A percentile compares a stretch with the other conserved stretches of the same genome.
Evolutionary conservation across 2,329 filamentous ascomycete genomes (phyloP).

Genomic region (Apiospora saccharicola): DNA sequence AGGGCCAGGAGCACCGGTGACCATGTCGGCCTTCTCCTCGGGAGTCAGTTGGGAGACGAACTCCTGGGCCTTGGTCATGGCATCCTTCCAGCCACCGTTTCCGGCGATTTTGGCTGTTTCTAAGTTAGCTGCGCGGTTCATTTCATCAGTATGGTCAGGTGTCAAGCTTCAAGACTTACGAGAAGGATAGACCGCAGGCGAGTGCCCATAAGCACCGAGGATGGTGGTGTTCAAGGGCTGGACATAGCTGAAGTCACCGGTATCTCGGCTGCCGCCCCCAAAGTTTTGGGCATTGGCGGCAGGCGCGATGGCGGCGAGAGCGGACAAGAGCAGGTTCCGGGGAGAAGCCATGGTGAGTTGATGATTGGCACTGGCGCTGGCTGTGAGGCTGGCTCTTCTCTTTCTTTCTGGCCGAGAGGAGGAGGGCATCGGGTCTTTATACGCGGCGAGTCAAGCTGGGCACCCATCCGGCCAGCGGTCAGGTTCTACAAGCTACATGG

Average conservation of each 20-base stretch:
- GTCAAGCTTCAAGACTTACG: constrained; percentile 40
- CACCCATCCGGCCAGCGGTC: not conserved
- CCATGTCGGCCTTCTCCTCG: constrained; percentile 32
- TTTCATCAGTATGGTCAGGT: not conserved
- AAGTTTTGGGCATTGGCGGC: constrained; percentile 26
- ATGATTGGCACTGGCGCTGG: constrained; percentile 23
- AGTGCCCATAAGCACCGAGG: constrained; percentile 49
- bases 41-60: constrained; percentile 32
- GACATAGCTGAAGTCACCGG: constrained; percentile 47
- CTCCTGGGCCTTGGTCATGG: constrained; percentile 46
- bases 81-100: constrained; percentile 44
- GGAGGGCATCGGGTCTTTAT: not conserved
- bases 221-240: constrained; percentile 52
- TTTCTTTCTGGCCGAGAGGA: not conserved
- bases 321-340: constrained; percentile 27
- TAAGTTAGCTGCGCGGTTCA: not conserved
- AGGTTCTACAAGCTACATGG: not conserved
- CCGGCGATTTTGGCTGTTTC: constrained; percentile 46
- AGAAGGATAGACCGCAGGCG: constrained; percentile 45
- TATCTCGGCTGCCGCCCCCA: constrained; percentile 22
- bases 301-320: constrained; percentile 26
- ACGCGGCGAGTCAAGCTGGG: constrained; percentile 2
- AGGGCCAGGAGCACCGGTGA: constrained; percentile 30
- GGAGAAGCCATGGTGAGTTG: constrained; percentile 30
- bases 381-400: constrained; percentile 20